Base-by-base conservation (phyloP, 208 protist species). In the Crithidia expoeki region DNA sequence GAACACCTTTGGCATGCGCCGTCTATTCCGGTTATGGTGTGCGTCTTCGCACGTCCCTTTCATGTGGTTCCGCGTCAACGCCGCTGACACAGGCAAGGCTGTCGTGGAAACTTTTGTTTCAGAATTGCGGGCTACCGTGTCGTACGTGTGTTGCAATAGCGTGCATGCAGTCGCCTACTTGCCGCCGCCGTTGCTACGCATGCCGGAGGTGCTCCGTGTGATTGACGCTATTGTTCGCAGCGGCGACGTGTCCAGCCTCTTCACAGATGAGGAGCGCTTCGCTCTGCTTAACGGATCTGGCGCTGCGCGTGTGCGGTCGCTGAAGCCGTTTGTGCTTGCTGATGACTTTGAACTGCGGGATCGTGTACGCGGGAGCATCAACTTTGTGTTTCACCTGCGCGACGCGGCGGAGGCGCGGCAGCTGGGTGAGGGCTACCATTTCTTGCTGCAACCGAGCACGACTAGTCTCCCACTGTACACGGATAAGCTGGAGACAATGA, bases 231-330 rank as follows among this genome's bases (percentile, higher is more conserved):
- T 93, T 33, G 73, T 94, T 25, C 80, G 83, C 36, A 78, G 78
- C 38, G 88, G 91, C 30, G 81, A 96, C 42, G 77, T 92, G 19
- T 81, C 77, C 25, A 74, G 80, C 23, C 76, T 94, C n/a, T 90
- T 94, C 72, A 80, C 76, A 11, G 74, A 80, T 27, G 85, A 88
- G 51, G 91, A 94, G 68, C 74, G 81, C 49, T 51, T 79, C 19
- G 61, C 74, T 4, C 74, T 96, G 25, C 52, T 86, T 17, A 59
- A 82, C 30, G 74, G 77, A 7, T 72, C 71, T 14, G 17, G 49
- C 27, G 67, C 74, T 6, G 66, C 68, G 1, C 69, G 59, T 49
- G 38, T 68, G 21, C 65, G 68, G 4, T 79, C 74, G 17, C 74
- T 84, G 27, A 75, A 63, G 38, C 68, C 72, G 1, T 65, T 85